A percentile compares a stretch with the other conserved stretches of the same genome.
Conservation (phyloP, 495 filamentous ascomycete species). For the Xylaria telfairii region DNA sequence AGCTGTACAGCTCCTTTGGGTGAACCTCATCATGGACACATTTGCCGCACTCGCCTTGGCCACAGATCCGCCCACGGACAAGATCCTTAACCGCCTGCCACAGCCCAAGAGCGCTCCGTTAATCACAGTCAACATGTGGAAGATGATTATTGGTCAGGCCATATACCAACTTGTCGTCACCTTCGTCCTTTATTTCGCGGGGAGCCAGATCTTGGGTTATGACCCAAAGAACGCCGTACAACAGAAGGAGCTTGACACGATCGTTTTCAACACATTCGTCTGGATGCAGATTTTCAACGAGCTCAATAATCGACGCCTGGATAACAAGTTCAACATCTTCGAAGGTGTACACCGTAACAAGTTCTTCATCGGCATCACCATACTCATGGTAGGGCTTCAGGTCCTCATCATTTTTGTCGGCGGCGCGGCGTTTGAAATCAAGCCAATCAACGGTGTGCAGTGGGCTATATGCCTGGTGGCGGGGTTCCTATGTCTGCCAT, state of each 20-base stretch:
- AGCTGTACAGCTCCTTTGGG: slow-evolving; percentile 87
- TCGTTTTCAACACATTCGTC: slow-evolving; percentile 91
- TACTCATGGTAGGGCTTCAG: slow-evolving; percentile 84
- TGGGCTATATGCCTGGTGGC: slow-evolving; percentile 79
- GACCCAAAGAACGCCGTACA: slow-evolving; percentile 32
- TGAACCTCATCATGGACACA: slow-evolving; percentile 96
- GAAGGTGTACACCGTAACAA: slow-evolving; percentile 79
- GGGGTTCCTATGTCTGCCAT: slow-evolving; percentile 71
- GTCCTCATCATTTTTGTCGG: slow-evolving; percentile 80
- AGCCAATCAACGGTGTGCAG: slow-evolving; percentile 65
- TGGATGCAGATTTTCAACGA: slow-evolving; percentile 97
- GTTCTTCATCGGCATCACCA: slow-evolving; percentile 83
- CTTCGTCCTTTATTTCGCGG: slow-evolving; percentile 78
- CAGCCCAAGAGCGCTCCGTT: slow-evolving; percentile 78
- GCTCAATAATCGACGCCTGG: slow-evolving; percentile 71
- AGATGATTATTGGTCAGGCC: slow-evolving; percentile 89
- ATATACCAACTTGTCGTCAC: slow-evolving; percentile 85
- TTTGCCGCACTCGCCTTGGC: slow-evolving; percentile 92
- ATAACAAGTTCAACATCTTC: slow-evolving; percentile 90
- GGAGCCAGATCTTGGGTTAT: slow-evolving; percentile 67
- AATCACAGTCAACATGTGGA: slow-evolving; percentile 86
- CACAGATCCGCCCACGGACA: slow-evolving; percentile 77
- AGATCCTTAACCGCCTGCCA: slow-evolving; percentile 74
- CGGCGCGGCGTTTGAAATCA: slow-evolving; percentile 71
- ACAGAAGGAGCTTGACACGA: slow-evolving; percentile 62